Base-by-base conservation (phyloP, 1,284 basidiomycete species). In the Ganoderma sp. region DNA sequence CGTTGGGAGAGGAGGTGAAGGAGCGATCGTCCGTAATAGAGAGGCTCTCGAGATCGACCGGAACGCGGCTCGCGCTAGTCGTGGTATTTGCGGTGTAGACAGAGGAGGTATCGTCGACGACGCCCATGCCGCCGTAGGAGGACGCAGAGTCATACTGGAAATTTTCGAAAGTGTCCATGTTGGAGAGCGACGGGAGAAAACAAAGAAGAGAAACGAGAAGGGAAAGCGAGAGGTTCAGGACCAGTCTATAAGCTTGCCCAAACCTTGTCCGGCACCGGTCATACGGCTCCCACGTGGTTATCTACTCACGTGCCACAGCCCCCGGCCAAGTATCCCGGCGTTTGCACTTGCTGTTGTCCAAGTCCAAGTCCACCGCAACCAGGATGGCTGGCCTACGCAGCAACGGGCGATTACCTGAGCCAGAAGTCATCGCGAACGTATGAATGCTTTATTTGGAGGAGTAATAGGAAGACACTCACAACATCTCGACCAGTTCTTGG, bases 91-190 rank as follows among this genome's bases (percentile, higher is more conserved):
- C 85, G 15, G 93, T 94, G 76, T 94, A 94, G 58, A 96, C 86
- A 2, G 95, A 96, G 0, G 92, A 93, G 57, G 86, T 94, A 76
- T 96, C 94, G 78, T 95, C 93, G 62, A 94, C 88, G 59, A 92
- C 82, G 69, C 90, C 87, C 68, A 90, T 85, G 73, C 89, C 88
- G 74, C 91, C 91, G 75, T 93, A 93, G 0, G 92, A 89, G 12
- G 91, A 92, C 48, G 90, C 87, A 32, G 88, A 88, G 74, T 93
- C 91, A 77, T 90, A 91, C 78, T 95, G 94, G 76, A 95, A 95
- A 77, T 94, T 94, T 76, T 94, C 92, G 77, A 95, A 96, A 12
- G 89, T 87, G 78, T 95, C 93, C 93, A 95, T 94, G 74, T 54
- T 65, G 65, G 62, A 52, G 62, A 65, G 56, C 48, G 48, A 32